Percentiles rank a stretch among this genome's conserved stretches.
phyloP scores from a whole-genome alignment of 257 asterid genomes.

The Mentha longifolia region DNA sequence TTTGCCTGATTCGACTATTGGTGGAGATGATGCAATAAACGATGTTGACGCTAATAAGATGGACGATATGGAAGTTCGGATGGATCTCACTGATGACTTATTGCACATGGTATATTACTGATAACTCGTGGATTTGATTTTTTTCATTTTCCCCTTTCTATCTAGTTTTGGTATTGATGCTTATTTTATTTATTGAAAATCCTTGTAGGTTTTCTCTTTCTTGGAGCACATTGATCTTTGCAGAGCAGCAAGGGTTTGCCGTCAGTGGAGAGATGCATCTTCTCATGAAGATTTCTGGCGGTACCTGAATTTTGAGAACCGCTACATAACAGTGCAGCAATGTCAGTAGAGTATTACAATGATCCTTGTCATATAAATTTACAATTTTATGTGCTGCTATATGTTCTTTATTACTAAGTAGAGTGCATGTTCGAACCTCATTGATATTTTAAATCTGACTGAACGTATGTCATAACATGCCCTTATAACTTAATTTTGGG shows the following conservation, averaged over 20 bases:
- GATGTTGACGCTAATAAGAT: constrained; percentile 36
- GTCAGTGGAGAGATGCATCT: constrained; percentile 96
- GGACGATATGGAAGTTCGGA: constrained; percentile 72
- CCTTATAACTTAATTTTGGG: not conserved
- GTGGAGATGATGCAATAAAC: constrained; percentile 39
- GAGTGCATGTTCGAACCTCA: not conserved
- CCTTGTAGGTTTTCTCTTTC: constrained; percentile 80
- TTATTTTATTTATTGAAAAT: constrained; percentile 15
- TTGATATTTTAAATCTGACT: not conserved
- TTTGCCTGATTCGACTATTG: constrained; percentile 40
- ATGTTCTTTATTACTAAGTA: not conserved
- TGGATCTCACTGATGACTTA: constrained; percentile 98
- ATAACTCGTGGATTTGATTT: not conserved
- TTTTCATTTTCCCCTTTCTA: not conserved
- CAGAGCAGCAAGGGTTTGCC: constrained; percentile 88
- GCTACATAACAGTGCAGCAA: constrained; percentile 61
- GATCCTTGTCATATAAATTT: not conserved
- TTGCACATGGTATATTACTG: constrained; percentile 75
- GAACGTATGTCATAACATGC: not conserved
- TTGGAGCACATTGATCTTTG: constrained; percentile 90
- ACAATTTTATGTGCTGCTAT: not conserved
- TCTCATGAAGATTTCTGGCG: constrained; percentile 99
- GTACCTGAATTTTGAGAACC: constrained; percentile 82
- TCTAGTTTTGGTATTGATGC: constrained; percentile 6
- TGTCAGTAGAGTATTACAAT: constrained; percentile 57